Evolutionary conservation across 1,284 basidiomycete genomes (phyloP), one percentile per base, ranked within the genome.

Genomic region (Ceratobasidium sp.): DNA sequence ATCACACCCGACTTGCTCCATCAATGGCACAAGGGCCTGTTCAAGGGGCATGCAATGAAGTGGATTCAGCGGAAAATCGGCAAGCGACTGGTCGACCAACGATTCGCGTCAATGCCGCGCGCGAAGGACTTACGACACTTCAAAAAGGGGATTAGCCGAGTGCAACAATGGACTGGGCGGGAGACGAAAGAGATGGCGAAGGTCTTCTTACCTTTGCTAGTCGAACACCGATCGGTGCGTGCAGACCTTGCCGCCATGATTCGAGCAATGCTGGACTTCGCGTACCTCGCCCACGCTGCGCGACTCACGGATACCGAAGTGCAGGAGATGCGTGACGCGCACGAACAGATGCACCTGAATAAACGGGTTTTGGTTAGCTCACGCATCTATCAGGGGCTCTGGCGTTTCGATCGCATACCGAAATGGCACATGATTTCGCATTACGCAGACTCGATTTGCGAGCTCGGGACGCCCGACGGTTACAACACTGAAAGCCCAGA

Each of bases 21-120:
- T 64, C 80, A 81, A 57, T 73, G 80, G 0, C 78, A 81, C 73
- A 80, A 82, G 58, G 80, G 80, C 14, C 73, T 81, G 11, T 79
- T 79, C 73, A 83, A 83, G 67, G 77, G 77, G 70, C 76, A 78
- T 32, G 23, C 41, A 2, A 23, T 38, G 21, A 21, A 18, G 16
- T 67, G 64, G 64, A 18, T 41, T 14, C 35, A 54, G 41, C 30
- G 23, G 7, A 38, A 54, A 28, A 14, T 67, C 9, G 52, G 52
- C 11, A 67, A 38, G n/a, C 11, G 16, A 13, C 9, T 43, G 32
- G 7, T 67, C 13, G 43, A 67, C 41, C 3, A 32, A 1, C 52
- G 52, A 18, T 67, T 55, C 41, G 28, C 13, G 38, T 3, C 50
- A 9, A 67, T 67, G 64, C 64, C 64, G 18, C 13, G 23, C 4